Conservation (phyloP, 2,329 filamentous ascomycete genomes). For the Phaeosphaeriaceae sp. region DNA sequence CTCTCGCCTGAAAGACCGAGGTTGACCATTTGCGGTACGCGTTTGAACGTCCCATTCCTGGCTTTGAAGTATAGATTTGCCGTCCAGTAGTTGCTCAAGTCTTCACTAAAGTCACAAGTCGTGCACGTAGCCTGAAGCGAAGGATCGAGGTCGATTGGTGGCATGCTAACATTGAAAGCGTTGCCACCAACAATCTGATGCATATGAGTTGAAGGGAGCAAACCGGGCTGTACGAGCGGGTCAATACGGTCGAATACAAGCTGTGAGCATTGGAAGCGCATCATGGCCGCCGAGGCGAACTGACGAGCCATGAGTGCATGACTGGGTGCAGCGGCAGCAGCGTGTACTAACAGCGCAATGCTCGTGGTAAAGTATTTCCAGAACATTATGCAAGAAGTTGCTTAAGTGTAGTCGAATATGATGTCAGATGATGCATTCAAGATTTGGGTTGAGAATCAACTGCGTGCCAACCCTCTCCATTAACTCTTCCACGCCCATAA, state of each 20-base stretch:
- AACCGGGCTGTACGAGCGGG: conserved; percentile 29
- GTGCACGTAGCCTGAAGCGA: conserved; percentile 26
- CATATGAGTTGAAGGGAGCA: conserved; percentile 24
- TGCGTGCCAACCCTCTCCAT: neutral
- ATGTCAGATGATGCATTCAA: neutral
- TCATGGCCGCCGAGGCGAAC: conserved; percentile 33
- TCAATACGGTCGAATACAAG: conserved; percentile 29
- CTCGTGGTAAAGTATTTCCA: conserved; percentile 24
- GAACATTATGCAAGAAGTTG: conserved; percentile 19
- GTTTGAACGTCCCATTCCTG: conserved; percentile 36
- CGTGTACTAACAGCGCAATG: conserved; percentile 23
- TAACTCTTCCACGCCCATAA: neutral
- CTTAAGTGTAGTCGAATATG: neutral
- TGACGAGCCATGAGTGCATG: conserved; percentile 28
- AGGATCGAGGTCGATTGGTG: conserved; percentile 24
- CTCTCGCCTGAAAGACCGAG: conserved; percentile 29
- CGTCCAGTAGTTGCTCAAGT: conserved; percentile 34
- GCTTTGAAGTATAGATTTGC: conserved; percentile 37
- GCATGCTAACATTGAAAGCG: conserved; percentile 35
- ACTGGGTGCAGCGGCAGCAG: conserved; percentile 21
- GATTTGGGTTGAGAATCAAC: neutral
- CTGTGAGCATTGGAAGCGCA: conserved; percentile 32
- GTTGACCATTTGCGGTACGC: conserved; percentile 39
- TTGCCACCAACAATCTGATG: conserved; percentile 40
- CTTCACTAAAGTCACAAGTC: conserved; percentile 31